phyloP scores from a whole-genome alignment of 2,329 filamentous ascomycete genomes.

The Ceratocystis cubensis region DNA sequence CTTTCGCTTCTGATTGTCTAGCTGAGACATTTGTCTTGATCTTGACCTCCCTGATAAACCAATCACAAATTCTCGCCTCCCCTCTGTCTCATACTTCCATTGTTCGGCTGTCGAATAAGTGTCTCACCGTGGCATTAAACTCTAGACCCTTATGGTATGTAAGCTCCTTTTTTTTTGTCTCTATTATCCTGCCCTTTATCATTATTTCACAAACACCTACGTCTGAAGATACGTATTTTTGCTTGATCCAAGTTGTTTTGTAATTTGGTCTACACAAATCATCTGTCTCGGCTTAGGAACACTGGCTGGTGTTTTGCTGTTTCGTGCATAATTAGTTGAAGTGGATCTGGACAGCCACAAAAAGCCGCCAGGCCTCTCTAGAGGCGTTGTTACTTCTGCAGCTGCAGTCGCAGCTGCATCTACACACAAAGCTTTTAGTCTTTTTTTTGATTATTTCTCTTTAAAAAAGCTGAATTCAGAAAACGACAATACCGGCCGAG shows the following conservation, averaged over 20 bases:
- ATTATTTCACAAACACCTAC: not conserved
- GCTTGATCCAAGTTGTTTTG: not conserved
- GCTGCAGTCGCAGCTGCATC: not conserved
- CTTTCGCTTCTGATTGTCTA: not conserved
- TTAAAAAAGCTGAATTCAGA: no score
- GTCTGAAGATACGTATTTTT: not conserved
- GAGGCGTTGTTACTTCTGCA: not conserved
- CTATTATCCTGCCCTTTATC: not conserved
- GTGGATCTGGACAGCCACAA: not conserved
- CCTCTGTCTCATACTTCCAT: not conserved
- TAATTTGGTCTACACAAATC: not conserved
- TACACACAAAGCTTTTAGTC: not conserved
- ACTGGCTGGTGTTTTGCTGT: no score
- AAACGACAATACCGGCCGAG: not conserved
- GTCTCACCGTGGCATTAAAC: not conserved
- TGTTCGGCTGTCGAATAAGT: not conserved
- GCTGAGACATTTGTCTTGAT: not conserved
- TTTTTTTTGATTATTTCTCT: no score
- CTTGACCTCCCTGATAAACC: not conserved
- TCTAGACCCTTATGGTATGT: conserved; percentile 5
- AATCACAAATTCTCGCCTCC: conserved; percentile 1
- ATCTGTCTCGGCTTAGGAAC: no score
- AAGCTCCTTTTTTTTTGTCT: no score
- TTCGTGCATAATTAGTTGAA: not conserved
- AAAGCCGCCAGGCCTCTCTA: not conserved